phyloP scores from a whole-genome alignment of 345 rosid species.

The Brassica incana region DNA sequence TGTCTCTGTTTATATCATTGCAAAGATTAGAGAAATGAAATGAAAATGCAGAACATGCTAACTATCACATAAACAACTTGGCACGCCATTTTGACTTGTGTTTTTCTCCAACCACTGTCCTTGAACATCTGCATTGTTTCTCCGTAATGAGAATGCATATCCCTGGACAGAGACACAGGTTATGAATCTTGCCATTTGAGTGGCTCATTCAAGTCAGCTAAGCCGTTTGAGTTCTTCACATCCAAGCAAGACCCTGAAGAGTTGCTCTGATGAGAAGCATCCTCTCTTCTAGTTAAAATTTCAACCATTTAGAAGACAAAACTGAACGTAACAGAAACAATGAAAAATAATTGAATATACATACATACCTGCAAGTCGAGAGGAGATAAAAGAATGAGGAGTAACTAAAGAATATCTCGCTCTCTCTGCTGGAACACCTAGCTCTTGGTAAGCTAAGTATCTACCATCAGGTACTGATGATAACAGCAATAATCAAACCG shows the following conservation, averaged over 20 bases:
- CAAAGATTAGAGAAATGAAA: no score
- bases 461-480: conserved; percentile 28
- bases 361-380: no score
- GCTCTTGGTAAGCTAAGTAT: no score
- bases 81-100: conserved; percentile 28
- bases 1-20: no score
- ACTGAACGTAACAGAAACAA: no score
- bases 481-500: conserved; percentile 91
- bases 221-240: conserved; percentile 34
- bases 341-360: no score
- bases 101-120: conserved; percentile 41
- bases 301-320: conserved; percentile 20
- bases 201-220: conserved; percentile 59
- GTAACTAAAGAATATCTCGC: no score
- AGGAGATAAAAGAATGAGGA: no score
- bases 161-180: conserved; percentile 33
- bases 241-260: conserved; percentile 38
- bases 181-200: conserved; percentile 42
- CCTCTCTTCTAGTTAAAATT: conserved; percentile 22
- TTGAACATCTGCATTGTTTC: conserved; percentile 34
- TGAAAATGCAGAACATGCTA: no score
- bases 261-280: conserved; percentile 27
- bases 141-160: conserved; percentile 44
- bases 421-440: no score
- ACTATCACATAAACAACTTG: no score